Base-by-base conservation (phyloP, 2,329 filamentous ascomycete species). In the Aureobasidium sp. region DNA sequence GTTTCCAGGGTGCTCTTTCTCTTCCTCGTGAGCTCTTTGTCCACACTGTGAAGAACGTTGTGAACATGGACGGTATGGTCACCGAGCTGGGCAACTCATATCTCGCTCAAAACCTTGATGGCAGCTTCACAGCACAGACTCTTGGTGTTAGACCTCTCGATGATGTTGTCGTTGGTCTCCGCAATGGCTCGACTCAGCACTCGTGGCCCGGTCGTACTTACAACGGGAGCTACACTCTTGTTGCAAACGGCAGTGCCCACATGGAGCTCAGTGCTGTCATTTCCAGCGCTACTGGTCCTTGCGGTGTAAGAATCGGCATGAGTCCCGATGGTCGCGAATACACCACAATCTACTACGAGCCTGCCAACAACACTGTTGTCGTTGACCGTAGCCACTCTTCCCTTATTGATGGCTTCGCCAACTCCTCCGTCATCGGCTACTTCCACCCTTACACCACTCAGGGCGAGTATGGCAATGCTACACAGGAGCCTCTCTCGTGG, bases 21-120 rank as follows among this genome's bases (percentile, higher is more conserved):
- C 70, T 79, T 2, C 76, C 76, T 14, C 71, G 77, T 19, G 76
- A 79, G 67, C 74, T 78, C 60, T 79, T 77, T 65, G 76, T 78
- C 48, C 77, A 77, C 63, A 76, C 76, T 66, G 73, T 73, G 29
- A 70, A 67, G 27, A 69, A 72, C 33, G 71, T 79, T 6, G 64
- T 72, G 57, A 74, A 77, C 61, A 60, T 67, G 29, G 67, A 73
- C 66, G 70, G 70, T 5, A 66, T 68, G 29, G 66, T 75, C 49
- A 70, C 68, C 11, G 68, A 70, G 27, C 70, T 70, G 42, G 74
- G 74, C 27, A 75, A 71, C 65, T 71, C 71, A 7, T 69, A 71
- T 33, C 66, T 72, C n/a, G 70, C 70, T 61, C 68, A 64, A 57
- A 68, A 60, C 53, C 71, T 62, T 35, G 67, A 57, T 62, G 64